Conservation (phyloP, 441 rosid species). For the Adansonia rubrostipa region DNA sequence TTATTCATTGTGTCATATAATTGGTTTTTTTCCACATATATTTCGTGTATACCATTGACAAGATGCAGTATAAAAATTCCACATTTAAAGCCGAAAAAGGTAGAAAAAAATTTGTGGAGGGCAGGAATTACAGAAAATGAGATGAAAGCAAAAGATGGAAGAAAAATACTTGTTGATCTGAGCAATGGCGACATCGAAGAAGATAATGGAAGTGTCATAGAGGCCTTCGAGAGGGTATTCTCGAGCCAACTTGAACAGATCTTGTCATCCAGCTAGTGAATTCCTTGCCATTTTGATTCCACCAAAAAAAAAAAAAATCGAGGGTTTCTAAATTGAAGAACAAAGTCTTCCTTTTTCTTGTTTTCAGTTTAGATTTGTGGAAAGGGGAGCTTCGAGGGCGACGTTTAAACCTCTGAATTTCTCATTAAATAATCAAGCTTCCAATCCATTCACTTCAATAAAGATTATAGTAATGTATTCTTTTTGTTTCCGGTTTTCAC, state of each 20-base stretch:
- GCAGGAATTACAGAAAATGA: neutral
- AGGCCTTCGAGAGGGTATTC: constrained; percentile 98
- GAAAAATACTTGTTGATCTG: constrained; percentile 91
- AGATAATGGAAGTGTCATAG: constrained; percentile 94
- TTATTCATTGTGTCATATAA: neutral
- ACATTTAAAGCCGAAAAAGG: neutral
- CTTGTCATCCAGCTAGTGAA: constrained; percentile 81
- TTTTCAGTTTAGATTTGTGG: constrained; percentile 9
- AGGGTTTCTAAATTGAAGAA: constrained; percentile 34
- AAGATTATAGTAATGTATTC: too few species aligned
- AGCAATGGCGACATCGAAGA: constrained; percentile 99
- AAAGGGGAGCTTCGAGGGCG: constrained; percentile 39
- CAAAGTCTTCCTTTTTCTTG: constrained; percentile 13
- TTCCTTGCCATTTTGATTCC: constrained; percentile 61
- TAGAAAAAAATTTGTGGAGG: neutral
- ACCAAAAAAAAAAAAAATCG: constrained; percentile 13
- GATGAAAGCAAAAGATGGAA: constrained; percentile 5
- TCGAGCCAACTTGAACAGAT: constrained; percentile 93
- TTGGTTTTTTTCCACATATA: neutral
- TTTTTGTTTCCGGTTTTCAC: neutral
- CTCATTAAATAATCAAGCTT: too few species aligned
- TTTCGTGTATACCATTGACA: neutral
- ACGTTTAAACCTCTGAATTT: constrained; percentile 39
- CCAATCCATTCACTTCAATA: too few species aligned
- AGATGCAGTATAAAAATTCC: neutral